phyloP scores from a whole-genome alignment of 2,329 filamentous ascomycete species.

The Clonostachys sp. region DNA sequence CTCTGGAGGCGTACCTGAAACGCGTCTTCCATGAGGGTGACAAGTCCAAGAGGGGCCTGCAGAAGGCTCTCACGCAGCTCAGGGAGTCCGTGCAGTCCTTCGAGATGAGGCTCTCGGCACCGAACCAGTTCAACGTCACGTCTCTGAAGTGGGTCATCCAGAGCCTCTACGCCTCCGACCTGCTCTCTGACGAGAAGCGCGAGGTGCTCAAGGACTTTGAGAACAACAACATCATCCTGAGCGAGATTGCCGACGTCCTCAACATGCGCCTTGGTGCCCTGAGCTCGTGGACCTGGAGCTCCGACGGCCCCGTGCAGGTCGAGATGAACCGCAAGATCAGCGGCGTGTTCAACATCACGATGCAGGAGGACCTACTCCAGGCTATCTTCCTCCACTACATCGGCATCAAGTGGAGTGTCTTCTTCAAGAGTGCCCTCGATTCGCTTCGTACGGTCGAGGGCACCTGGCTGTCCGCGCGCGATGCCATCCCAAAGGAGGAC shows the following conservation, averaged over 20 bases:
- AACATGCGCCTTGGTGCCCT: constrained; percentile 44
- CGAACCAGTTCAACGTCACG: constrained; percentile 24
- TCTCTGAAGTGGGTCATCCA: constrained; percentile 32
- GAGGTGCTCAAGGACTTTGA: constrained; percentile 36
- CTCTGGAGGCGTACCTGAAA: constrained; percentile 31
- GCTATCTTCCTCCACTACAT: constrained; percentile 46
- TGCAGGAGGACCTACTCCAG: constrained; percentile 47
- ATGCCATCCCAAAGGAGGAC: constrained; percentile 20
- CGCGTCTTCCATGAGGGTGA: constrained; percentile 28
- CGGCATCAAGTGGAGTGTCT: constrained; percentile 39
- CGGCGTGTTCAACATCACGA: constrained; percentile 42
- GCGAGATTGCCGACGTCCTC: constrained; percentile 45
- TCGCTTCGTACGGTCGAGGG: constrained; percentile 18
- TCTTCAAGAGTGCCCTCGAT: constrained; percentile 29
- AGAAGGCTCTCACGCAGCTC: constrained; percentile 15
- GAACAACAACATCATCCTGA: constrained; percentile 31
- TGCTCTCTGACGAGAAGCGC: constrained; percentile 35
- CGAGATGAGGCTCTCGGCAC: constrained; percentile 17
- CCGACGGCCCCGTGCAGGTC: constrained; percentile 27
- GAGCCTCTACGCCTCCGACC: constrained; percentile 35
- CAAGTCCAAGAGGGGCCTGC: constrained; percentile 13
- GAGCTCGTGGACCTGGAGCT: constrained; percentile 38
- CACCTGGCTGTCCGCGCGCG: constrained; percentile 26
- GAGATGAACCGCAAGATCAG: constrained; percentile 42
- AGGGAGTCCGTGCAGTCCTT: constrained; percentile 18